phyloP scores from a whole-genome alignment of 2,329 filamentous ascomycete species.

The Elsinoe ampelina region DNA sequence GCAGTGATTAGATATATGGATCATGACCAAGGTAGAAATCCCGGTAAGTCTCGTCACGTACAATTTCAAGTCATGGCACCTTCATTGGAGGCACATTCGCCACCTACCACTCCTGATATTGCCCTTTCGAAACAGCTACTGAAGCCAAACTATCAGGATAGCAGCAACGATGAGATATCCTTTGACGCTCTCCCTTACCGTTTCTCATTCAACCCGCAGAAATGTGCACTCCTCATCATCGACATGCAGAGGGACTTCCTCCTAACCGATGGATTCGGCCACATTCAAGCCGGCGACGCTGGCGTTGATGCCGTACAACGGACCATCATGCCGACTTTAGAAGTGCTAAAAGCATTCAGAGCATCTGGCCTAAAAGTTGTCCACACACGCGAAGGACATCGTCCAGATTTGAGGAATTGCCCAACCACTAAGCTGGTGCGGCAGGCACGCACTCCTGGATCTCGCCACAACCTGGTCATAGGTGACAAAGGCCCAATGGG shows the following conservation, averaged over 20 bases:
- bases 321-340: slow-evolving; percentile 21
- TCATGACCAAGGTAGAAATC: not conserved
- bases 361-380: slow-evolving; percentile 37
- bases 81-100: not conserved
- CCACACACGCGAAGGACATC: slow-evolving; percentile 43
- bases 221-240: slow-evolving; percentile 43
- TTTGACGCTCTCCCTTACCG: slow-evolving; percentile 33
- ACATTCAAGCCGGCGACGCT: slow-evolving; percentile 39
- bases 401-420: slow-evolving; percentile 44
- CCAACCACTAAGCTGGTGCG: slow-evolving; percentile 43
- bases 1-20: not conserved
- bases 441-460: slow-evolving; percentile 39
- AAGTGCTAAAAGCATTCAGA: slow-evolving; percentile 35
- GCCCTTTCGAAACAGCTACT: not conserved
- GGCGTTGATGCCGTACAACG: slow-evolving; percentile 23
- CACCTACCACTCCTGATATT: not conserved
- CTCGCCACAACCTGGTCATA: slow-evolving; percentile 39
- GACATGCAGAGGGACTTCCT: slow-evolving; percentile 47
- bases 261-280: slow-evolving; percentile 42
- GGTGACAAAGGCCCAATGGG: slow-evolving; percentile 47
- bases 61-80: not conserved
- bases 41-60: not conserved
- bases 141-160: not conserved
- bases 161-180: not conserved
- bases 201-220: slow-evolving; percentile 38